These are phyloP conservation scores for Aspergillus affinis DNA, from an alignment of 495 filamentous ascomycete species.

Conservation along the genomic window DNA sequence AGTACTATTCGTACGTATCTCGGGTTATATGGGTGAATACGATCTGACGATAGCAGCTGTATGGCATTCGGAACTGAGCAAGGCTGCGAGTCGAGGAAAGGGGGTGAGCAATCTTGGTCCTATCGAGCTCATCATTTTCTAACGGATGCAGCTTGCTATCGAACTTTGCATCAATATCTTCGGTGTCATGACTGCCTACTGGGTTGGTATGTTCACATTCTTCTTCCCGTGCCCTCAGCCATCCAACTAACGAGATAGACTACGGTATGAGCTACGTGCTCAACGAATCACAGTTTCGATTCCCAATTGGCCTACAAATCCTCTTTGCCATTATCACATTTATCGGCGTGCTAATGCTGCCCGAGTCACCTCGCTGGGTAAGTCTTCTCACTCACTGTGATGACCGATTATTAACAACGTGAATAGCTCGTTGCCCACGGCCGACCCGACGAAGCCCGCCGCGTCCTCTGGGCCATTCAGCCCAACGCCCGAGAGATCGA, in stretches of 20 bases:
- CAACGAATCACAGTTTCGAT: conserved; percentile 39
- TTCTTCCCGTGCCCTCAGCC: neutral
- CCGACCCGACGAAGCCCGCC: conserved; percentile 30
- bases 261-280: conserved; percentile 36
- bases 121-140: neutral
- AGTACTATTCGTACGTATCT: conserved; percentile 43
- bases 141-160: conserved; percentile 37
- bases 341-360: conserved; percentile 46
- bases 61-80: conserved; percentile 59
- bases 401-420: neutral
- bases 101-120: conserved; percentile 44
- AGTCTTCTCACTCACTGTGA: conserved; percentile 18
- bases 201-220: conserved; percentile 29
- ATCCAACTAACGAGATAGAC: conserved; percentile 15
- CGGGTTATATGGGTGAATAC: conserved; percentile 8
- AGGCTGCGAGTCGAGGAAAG: conserved; percentile 60
- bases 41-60: conserved; percentile 28
- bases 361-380: conserved; percentile 54
- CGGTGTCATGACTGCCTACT: conserved; percentile 41
- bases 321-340: conserved; percentile 54
- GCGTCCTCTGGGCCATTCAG: conserved; percentile 33
- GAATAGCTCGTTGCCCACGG: conserved; percentile 33
- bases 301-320: conserved; percentile 56
- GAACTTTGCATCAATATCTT: conserved; percentile 65
- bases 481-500: conserved; percentile 30